Evolutionary conservation across 2,329 filamentous ascomycete genomes (phyloP), one percentile per base, ranked within the genome.

Genomic region (Chalaropsis thielavioides): DNA sequence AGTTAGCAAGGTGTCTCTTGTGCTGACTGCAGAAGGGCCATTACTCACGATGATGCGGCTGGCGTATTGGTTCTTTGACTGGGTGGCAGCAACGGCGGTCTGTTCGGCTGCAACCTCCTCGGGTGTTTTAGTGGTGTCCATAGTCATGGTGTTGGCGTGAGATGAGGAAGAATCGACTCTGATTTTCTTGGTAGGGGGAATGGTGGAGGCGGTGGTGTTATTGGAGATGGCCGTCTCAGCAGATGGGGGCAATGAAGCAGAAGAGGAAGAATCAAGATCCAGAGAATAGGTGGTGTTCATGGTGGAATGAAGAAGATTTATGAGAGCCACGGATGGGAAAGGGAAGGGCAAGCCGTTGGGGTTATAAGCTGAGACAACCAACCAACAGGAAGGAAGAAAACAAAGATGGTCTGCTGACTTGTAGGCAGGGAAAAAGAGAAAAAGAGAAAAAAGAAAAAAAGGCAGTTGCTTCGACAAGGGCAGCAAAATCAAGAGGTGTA

Each of bases 31-130:
- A 15, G 8, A 24, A 5, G 24, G 49, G 8, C n/a, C 41, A 19
- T 31, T 22, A 44, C 66, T 62, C 49, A 67, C 66, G 24, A 67
- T 63, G 19, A 67, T 67, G 22, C 66, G 66, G 24, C 66, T 67
- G 58, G 43, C 64, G 35, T 67, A 67, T 58, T 67, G 63, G 51
- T 49, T 58, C 35, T 64, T 64, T 3, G 62, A 4, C n/a, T 62
- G 61, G 43, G 43, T 49, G 11, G 66, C 38, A 17, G 24, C 58
- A 27, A n/a, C n/a, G 31, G 44, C 31, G 35, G 49, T 11, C 17
- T 31, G n/a, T 17, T 61, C 49, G 2, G 40, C 49, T 17, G 60
- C 35, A n/a, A 31, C 44, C 41, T 61, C 61, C 17, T 61, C 54
- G 59, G 59, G 51, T 1, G 63, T 24, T 8, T 64, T 64, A 15